Percentiles rank a stretch among this genome's conserved stretches.
These are phyloP conservation scores for Monosporascus sp. DNA, from an alignment of 2,329 filamentous ascomycete genomes.

Conservation along the genomic window DNA sequence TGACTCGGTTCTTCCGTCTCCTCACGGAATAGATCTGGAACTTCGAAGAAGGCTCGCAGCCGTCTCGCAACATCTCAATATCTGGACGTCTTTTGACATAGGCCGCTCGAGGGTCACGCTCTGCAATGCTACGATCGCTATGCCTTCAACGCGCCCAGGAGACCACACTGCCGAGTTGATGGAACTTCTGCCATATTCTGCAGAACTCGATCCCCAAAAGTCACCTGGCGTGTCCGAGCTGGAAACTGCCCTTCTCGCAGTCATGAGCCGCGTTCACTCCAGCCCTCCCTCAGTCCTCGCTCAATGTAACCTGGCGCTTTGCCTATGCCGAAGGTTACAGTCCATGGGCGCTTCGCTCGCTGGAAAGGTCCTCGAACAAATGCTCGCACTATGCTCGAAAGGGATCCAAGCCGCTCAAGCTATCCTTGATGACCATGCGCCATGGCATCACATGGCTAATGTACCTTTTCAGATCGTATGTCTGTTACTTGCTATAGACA, in stretches of 20 bases:
- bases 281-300: slow-evolving; percentile 39
- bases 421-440: slow-evolving; percentile 38
- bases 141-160: slow-evolving; percentile 32
- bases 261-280: slow-evolving; percentile 35
- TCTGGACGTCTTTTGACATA: slow-evolving; percentile 55
- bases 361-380: slow-evolving; percentile 35
- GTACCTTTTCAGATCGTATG: slow-evolving; percentile 56
- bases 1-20: slow-evolving; percentile 21
- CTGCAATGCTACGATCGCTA: slow-evolving; percentile 37
- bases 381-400: slow-evolving; percentile 39
- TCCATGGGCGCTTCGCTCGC: slow-evolving; percentile 43
- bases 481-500: slow-evolving; percentile 50
- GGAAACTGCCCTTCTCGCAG: slow-evolving; percentile 33
- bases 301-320: slow-evolving; percentile 51
- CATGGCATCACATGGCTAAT: slow-evolving; percentile 57
- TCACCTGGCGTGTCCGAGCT: slow-evolving; percentile 36
- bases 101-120: slow-evolving; percentile 47
- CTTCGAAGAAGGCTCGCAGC: slow-evolving; percentile 39
- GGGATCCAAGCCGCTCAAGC: slow-evolving; percentile 42
- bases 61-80: slow-evolving; percentile 52
- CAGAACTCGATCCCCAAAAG: slow-evolving; percentile 47
- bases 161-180: slow-evolving; percentile 44
- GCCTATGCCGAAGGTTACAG: slow-evolving; percentile 49
- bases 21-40: slow-evolving; percentile 29
- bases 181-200: slow-evolving; percentile 46